Evolutionary conservation across 768 basidiomycete species (phyloP).

Genomic region (Podaxis sp.): DNA sequence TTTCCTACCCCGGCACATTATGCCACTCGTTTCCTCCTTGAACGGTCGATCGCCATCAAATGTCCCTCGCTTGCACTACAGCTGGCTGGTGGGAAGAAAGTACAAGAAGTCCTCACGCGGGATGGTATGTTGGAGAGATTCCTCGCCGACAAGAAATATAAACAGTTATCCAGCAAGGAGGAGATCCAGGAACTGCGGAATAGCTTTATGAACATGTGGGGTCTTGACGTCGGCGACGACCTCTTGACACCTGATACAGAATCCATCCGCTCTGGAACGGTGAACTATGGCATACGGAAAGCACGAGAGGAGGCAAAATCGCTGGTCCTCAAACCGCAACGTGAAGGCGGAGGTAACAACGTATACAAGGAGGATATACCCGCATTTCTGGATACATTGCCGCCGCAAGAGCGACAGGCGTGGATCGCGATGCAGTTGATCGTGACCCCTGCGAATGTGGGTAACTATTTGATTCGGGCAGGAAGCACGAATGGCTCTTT

Average conservation of each 20-base stretch:
- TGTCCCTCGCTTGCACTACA: constrained; percentile 90
- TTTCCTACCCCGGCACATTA: constrained; percentile 67
- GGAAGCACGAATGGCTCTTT: constrained; percentile 33
- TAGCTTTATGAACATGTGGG: constrained; percentile 91
- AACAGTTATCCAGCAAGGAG: constrained; percentile 24
- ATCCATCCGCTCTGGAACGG: constrained; percentile 22
- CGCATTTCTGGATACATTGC: constrained; percentile 62
- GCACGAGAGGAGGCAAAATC: constrained; percentile 46
- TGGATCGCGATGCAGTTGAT: constrained; percentile 99
- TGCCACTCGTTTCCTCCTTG: constrained; percentile 69
- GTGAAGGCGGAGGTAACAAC: constrained; percentile 98
- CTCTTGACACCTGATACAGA: constrained; percentile 26
- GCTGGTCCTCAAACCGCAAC: constrained; percentile 92
- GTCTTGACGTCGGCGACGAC: constrained; percentile 51
- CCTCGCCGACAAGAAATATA: constrained; percentile 38
- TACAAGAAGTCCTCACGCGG: constrained; percentile 82
- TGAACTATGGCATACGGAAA: constrained; percentile 39
- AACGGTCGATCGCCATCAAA: constrained; percentile 83
- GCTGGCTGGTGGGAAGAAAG: constrained; percentile 94
- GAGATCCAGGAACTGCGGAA: constrained; percentile 53
- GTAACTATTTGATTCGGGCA: constrained; percentile 76
- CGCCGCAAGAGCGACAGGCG: constrained; percentile 59
- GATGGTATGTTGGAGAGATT: constrained; percentile 74
- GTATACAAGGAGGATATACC: constrained; percentile 85
- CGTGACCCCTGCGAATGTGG: constrained; percentile 59